Evolutionary conservation across 148 eudicot genomes (phyloP).

Genomic region (Rhododendron vialii): DNA sequence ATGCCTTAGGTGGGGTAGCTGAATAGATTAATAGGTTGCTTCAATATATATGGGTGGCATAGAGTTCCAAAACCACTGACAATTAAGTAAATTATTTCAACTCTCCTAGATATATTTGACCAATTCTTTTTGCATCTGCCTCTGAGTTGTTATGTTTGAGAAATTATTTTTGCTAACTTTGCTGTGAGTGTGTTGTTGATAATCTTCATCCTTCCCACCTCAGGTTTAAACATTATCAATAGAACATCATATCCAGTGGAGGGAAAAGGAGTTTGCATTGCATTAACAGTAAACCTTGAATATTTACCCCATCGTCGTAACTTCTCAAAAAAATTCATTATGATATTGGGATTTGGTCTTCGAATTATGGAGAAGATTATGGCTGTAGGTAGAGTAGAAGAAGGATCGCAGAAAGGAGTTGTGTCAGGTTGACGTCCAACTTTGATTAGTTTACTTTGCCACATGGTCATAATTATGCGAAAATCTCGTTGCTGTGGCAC

Average conservation of each 20-base stretch:
- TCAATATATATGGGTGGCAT: background rate
- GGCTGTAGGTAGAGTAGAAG: slow-evolving; percentile 4
- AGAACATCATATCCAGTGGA: background rate
- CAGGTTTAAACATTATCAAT: background rate
- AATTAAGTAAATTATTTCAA: background rate
- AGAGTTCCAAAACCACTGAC: background rate
- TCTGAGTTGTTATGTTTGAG: background rate
- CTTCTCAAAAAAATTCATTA: background rate
- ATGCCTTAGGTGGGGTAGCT: background rate
- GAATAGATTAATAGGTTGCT: background rate
- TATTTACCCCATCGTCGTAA: background rate
- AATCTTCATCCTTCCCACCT: background rate
- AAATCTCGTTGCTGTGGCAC: background rate
- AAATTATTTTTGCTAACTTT: background rate
- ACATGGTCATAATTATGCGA: background rate
- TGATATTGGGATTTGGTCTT: background rate
- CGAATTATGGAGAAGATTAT: background rate
- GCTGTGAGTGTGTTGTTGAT: background rate
- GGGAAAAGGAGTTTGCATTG: background rate
- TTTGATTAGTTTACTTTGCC: background rate
- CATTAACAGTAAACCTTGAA: background rate
- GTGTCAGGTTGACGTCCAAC: background rate
- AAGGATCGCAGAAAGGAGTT: background rate
- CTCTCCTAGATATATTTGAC: background rate
- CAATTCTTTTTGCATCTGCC: background rate